Evolutionary conservation across 805 yeast species (phyloP).

Genomic region (Wickerhamomyces hampshirensis): DNA sequence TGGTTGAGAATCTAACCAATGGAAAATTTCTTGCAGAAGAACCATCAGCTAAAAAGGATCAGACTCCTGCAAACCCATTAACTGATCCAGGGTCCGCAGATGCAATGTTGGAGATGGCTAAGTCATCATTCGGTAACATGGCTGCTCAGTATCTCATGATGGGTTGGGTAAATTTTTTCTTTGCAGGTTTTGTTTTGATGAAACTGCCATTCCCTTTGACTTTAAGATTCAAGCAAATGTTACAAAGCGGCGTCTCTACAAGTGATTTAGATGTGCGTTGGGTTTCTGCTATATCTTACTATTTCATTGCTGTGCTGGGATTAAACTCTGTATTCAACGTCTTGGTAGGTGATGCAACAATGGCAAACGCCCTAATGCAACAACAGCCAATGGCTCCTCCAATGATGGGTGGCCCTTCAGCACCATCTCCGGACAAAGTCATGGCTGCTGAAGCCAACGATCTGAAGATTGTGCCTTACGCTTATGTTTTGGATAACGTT

Average conservation of each 20-base stretch:
- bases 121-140: slow-evolving; percentile 75
- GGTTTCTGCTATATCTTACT: slow-evolving; percentile 95
- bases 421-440: slow-evolving; percentile 42
- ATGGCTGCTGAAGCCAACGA: slow-evolving; percentile 72
- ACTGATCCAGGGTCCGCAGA: slow-evolving; percentile 70
- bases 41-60: slow-evolving; percentile 17
- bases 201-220: slow-evolving; percentile 91
- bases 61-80: slow-evolving; percentile 52
- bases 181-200: slow-evolving; percentile 86
- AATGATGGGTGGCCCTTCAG: slow-evolving; percentile 49
- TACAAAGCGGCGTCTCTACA: slow-evolving; percentile 83
- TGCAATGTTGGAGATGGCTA: slow-evolving; percentile 69
- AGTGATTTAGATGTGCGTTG: slow-evolving; percentile 84
- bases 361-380: slow-evolving; percentile 39
- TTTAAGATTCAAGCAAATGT: slow-evolving; percentile 82
- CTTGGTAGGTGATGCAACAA: slow-evolving; percentile 47
- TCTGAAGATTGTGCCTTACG: slow-evolving; percentile 56
- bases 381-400: slow-evolving; percentile 6
- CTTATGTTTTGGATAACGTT: slow-evolving; percentile 51
- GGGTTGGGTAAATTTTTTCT: slow-evolving; percentile 95
- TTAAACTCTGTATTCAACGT: slow-evolving; percentile 74
- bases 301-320: slow-evolving; percentile 83
- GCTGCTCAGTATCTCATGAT: slow-evolving; percentile 90
- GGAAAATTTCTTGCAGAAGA: slow-evolving; percentile 43
- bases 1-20: slow-evolving; percentile 43